phyloP scores from a whole-genome alignment of 306 rosid species.

The Prunus mume region DNA sequence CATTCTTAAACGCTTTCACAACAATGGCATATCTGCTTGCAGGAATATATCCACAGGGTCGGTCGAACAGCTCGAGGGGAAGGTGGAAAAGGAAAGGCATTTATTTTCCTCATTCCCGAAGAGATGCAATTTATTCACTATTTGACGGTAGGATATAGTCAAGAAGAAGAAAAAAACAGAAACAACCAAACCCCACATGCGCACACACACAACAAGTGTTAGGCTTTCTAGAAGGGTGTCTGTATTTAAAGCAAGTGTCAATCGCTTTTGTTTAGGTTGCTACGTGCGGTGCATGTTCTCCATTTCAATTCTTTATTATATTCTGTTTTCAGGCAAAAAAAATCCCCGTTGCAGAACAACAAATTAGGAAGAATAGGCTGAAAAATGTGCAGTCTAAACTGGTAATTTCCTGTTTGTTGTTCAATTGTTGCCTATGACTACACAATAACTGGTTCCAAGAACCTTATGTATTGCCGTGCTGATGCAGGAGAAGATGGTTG shows the following conservation, averaged over 20 bases:
- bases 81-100: conserved; percentile 83
- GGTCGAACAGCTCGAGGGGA: conserved; percentile 99
- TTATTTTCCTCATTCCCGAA: conserved; percentile 79
- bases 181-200: background rate
- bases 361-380: conserved; percentile 63
- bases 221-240: background rate
- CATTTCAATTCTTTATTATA: too few species aligned
- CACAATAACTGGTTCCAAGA: background rate
- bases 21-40: conserved; percentile 17
- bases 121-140: conserved; percentile 76
- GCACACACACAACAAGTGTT: background rate
- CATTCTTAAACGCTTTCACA: too few species aligned
- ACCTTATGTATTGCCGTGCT: background rate
- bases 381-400: conserved; percentile 77
- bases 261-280: too few species aligned
- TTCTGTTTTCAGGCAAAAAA: conserved; percentile 62
- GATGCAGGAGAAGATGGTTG: conserved; percentile 82
- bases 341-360: conserved; percentile 79
- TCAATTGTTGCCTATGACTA: conserved; percentile 4
- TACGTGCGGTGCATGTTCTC: too few species aligned
- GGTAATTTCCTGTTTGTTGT: conserved; percentile 39
- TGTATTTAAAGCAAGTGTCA: background rate
- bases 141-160: conserved; percentile 50
- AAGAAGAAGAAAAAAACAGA: background rate
- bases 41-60: conserved; percentile 97